These are phyloP conservation scores for Psilocybe cyanescens DNA, from an alignment of 768 basidiomycete genomes.

Conservation along the genomic window DNA sequence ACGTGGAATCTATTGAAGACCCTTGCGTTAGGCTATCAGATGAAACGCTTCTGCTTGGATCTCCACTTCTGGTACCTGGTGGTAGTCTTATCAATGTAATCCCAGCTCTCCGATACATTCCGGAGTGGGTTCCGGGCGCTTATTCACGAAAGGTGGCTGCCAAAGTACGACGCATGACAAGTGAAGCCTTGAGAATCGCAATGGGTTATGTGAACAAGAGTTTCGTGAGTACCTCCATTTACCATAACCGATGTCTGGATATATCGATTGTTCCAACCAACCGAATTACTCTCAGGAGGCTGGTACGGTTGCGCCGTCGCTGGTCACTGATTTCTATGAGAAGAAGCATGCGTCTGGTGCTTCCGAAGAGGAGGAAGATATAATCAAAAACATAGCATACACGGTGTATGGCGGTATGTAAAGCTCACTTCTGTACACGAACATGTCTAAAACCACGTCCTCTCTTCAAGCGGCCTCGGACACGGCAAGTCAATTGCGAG, in stretches of 20 bases:
- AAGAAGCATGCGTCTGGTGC: neutral
- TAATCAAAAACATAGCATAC: constrained; percentile 12
- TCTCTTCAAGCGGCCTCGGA: constrained; percentile 10
- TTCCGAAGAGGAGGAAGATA: constrained; percentile 9
- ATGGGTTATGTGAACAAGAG: constrained; percentile 11
- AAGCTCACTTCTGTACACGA: neutral
- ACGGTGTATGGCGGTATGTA: constrained; percentile 18
- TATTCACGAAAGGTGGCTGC: constrained; percentile 1
- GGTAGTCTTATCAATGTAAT: neutral
- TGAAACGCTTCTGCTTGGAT: neutral
- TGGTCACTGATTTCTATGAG: constrained; percentile 16
- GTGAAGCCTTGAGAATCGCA: constrained; percentile 12
- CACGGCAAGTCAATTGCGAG: constrained; percentile 5
- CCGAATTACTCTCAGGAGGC: neutral
- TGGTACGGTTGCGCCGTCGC: constrained; percentile 11
- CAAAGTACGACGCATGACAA: constrained; percentile 21
- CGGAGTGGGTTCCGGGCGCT: neutral
- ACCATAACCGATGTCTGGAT: neutral
- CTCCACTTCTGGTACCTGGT: neutral
- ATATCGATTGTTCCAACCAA: neutral
- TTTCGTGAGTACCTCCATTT: constrained; percentile 6
- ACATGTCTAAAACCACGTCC: neutral
- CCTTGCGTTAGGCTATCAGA: neutral
- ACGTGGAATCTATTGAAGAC: neutral
- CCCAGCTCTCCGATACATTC: neutral